phyloP scores from a whole-genome alignment of 495 filamentous ascomycete genomes.

The Annulohypoxylon nitens region DNA sequence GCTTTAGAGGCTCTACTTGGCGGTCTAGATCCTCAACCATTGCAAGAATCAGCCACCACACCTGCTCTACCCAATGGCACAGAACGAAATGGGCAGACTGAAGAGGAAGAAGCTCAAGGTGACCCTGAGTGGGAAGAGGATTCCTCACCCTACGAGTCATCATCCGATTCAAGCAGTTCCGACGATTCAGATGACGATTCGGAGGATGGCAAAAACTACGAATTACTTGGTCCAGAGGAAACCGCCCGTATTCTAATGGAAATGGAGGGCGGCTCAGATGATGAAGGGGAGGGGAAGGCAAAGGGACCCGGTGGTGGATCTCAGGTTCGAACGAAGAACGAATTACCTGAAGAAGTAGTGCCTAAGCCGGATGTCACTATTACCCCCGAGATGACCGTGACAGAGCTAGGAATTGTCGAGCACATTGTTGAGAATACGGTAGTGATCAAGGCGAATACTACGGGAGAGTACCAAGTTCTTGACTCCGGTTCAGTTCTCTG shows the following conservation, averaged over 20 bases:
- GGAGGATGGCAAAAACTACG: slow-evolving; percentile 77
- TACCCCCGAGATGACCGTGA: slow-evolving; percentile 79
- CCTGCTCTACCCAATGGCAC: slow-evolving; percentile 22
- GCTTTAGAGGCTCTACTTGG: slow-evolving; percentile 62
- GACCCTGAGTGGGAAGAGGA: slow-evolving; percentile 70
- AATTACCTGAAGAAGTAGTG: slow-evolving; percentile 73
- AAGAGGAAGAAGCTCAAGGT: slow-evolving; percentile 33
- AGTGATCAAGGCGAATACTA: slow-evolving; percentile 81
- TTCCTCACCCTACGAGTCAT: slow-evolving; percentile 70
- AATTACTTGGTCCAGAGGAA: slow-evolving; percentile 80
- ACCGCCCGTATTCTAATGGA: slow-evolving; percentile 85
- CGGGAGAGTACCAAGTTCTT: slow-evolving; percentile 85
- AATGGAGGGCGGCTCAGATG: slow-evolving; percentile 75
- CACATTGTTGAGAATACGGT: slow-evolving; percentile 79
- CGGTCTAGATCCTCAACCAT: slow-evolving; percentile 49
- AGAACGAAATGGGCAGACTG: slow-evolving; percentile 27
- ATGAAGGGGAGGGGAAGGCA: slow-evolving; percentile 71
- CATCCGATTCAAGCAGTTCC: slow-evolving; percentile 64
- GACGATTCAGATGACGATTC: slow-evolving; percentile 71
- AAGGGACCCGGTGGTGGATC: slow-evolving; percentile 52
- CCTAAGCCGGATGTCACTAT: slow-evolving; percentile 81
- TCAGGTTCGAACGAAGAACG: slow-evolving; percentile 77
- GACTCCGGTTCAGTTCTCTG: slow-evolving; percentile 87
- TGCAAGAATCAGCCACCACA: slow-evolving; percentile 18
- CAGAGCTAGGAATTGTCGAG: slow-evolving; percentile 77